Conservation (phyloP, 2,329 filamentous ascomycete genomes). For the Fusarium sp. region DNA sequence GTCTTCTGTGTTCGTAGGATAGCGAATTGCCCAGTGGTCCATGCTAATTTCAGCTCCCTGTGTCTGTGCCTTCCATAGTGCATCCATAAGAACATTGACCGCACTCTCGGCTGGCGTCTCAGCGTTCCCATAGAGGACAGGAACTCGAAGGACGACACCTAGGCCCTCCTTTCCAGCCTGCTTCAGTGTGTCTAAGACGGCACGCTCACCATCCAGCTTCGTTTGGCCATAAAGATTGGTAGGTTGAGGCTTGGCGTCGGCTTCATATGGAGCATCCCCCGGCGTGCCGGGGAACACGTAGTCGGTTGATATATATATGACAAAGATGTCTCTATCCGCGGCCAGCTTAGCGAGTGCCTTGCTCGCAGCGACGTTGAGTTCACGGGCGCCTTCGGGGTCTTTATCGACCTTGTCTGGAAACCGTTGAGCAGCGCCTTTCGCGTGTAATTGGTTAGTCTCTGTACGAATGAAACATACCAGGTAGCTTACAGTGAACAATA, state of each 20-base stretch:
- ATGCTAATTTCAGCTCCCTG: conserved; percentile 72
- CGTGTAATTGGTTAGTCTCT: conserved; percentile 25
- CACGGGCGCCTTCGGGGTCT: conserved; percentile 78
- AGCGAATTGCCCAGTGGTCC: conserved; percentile 87
- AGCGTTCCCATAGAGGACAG: conserved; percentile 84
- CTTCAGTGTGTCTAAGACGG: conserved; percentile 70
- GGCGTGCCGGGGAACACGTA: conserved; percentile 79
- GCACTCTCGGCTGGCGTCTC: conserved; percentile 79
- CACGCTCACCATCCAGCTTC: conserved; percentile 69
- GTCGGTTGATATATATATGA: conserved; percentile 85
- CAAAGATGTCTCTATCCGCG: conserved; percentile 66
- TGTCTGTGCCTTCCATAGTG: conserved; percentile 78
- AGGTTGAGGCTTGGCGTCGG: conserved; percentile 69
- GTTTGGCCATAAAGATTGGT: conserved; percentile 79
- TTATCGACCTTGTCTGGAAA: conserved; percentile 87
- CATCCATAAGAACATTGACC: conserved; percentile 82
- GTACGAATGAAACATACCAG: neutral
- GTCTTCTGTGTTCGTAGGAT: conserved; percentile 90
- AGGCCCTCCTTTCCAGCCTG: conserved; percentile 60
- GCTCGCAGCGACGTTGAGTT: conserved; percentile 79
- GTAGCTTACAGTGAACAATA: conserved; percentile 78
- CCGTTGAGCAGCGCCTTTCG: conserved; percentile 81
- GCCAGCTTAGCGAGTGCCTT: conserved; percentile 73
- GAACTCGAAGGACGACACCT: conserved; percentile 80
- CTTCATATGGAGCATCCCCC: conserved; percentile 86